Evolutionary conservation across 2,329 filamentous ascomycete species (phyloP).

Genomic region (Colletotrichum lini): DNA sequence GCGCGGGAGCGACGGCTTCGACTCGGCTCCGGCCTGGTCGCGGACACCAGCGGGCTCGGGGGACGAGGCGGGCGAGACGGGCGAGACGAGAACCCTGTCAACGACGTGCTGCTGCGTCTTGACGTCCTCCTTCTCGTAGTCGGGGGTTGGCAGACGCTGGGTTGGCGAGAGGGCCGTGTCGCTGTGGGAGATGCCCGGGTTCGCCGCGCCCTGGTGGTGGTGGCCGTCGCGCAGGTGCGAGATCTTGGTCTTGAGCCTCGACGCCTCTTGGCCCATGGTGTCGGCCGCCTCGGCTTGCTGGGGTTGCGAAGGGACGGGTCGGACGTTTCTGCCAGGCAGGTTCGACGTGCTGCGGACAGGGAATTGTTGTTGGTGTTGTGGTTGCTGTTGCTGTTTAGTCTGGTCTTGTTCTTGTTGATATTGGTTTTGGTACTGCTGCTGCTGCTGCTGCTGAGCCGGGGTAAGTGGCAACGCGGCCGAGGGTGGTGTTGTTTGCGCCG

Average conservation of each 20-base stretch:
- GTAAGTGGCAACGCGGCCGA: constrained; percentile 16
- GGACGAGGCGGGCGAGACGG: constrained; percentile 62
- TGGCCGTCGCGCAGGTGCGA: constrained; percentile 24
- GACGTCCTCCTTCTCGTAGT: constrained; percentile 62
- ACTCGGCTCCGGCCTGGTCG: constrained; percentile 40
- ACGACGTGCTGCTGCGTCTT: constrained; percentile 50
- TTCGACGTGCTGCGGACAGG: constrained; percentile 38
- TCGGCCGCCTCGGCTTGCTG: constrained; percentile 26
- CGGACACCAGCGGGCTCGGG: constrained; percentile 51
- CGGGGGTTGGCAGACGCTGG: constrained; percentile 63
- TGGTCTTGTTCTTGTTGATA: not conserved
- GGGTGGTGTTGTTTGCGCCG: constrained; percentile 28
- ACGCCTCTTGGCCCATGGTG: constrained; percentile 53
- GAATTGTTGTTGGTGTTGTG: not conserved
- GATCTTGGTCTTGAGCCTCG: constrained; percentile 49
- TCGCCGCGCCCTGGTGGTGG: constrained; percentile 14
- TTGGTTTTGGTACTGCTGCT: not conserved
- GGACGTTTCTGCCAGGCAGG: constrained; percentile 50
- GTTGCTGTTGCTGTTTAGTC: constrained; percentile 7
- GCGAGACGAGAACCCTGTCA: constrained; percentile 55
- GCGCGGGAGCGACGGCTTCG: constrained; percentile 44
- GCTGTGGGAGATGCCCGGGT: constrained; percentile 39
- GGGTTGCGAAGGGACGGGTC: constrained; percentile 41
- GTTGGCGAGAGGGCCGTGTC: constrained; percentile 39
- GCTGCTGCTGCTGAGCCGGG: constrained; percentile 22